phyloP scores from a whole-genome alignment of 345 rosid species.

The Ricinus communis region DNA sequence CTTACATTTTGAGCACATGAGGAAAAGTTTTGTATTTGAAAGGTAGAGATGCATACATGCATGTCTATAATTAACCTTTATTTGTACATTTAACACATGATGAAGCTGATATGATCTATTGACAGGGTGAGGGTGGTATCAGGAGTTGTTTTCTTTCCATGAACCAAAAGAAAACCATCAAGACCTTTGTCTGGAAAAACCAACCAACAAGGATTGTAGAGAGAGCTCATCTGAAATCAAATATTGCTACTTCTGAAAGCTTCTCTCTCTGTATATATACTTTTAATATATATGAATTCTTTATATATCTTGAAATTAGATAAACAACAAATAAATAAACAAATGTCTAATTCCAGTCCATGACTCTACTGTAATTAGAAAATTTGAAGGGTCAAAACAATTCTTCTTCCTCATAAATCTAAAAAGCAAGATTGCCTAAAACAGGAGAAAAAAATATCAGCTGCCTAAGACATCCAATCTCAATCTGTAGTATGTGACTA shows the following conservation, averaged over 20 bases:
- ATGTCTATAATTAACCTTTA: neutral
- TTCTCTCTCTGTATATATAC: neutral
- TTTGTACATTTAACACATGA: too few relatives aligned
- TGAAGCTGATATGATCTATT: too few relatives aligned
- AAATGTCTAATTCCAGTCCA: neutral
- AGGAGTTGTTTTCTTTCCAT: too few relatives aligned
- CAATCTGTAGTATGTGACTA: neutral
- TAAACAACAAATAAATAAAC: neutral
- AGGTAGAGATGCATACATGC: neutral
- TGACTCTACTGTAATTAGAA: neutral
- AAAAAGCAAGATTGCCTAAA: neutral
- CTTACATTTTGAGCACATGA: slow-evolving; percentile 3
- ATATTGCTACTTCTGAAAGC: neutral
- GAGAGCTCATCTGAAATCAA: neutral
- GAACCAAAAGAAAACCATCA: too few relatives aligned
- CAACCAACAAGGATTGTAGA: too few relatives aligned
- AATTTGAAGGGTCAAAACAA: neutral
- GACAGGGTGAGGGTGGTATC: too few relatives aligned
- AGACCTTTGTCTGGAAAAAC: too few relatives aligned
- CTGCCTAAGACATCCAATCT: too few relatives aligned
- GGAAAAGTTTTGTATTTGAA: slow-evolving; percentile 1
- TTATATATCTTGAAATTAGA: neutral
- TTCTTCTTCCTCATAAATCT: neutral
- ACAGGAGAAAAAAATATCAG: neutral
- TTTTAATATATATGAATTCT: neutral